phyloP scores from a whole-genome alignment of 2,329 filamentous ascomycete genomes.

The Botrytis fabae region DNA sequence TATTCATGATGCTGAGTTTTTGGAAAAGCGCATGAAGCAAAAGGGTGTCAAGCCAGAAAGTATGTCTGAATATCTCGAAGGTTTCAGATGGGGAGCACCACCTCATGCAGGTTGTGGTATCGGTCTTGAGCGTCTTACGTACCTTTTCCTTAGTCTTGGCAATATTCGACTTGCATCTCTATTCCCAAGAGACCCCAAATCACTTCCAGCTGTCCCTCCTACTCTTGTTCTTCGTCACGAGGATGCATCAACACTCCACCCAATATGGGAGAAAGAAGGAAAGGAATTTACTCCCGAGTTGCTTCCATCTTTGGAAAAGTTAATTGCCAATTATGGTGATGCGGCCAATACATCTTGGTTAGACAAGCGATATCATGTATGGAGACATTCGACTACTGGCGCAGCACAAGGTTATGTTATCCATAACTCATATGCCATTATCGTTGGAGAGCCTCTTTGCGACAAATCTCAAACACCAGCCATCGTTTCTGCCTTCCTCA shows the following conservation, averaged over 20 bases:
- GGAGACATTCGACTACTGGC: constrained; percentile 76
- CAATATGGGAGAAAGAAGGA: constrained; percentile 56
- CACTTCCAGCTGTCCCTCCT: constrained; percentile 68
- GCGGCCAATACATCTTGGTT: constrained; percentile 93
- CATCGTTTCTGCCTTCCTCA: constrained; percentile 72
- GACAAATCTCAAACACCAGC: constrained; percentile 73
- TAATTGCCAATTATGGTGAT: constrained; percentile 94
- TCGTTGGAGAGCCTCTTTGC: constrained; percentile 85
- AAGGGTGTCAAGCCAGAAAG: constrained; percentile 74
- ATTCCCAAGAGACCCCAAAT: constrained; percentile 87
- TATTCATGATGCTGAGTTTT: constrained; percentile 75
- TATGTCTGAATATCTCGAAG: constrained; percentile 88
- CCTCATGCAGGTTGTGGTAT: constrained; percentile 90
- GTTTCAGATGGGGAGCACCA: constrained; percentile 84
- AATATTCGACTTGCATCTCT: constrained; percentile 87
- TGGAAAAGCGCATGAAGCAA: constrained; percentile 75
- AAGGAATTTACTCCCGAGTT: constrained; percentile 45
- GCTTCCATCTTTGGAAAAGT: constrained; percentile 75
- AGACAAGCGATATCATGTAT: constrained; percentile 83
- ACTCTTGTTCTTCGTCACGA: constrained; percentile 74
- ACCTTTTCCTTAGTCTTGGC: constrained; percentile 80
- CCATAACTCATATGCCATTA: constrained; percentile 74
- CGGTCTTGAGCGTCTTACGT: constrained; percentile 83
- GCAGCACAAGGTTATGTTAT: constrained; percentile 83
- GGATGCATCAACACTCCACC: constrained; percentile 77